phyloP scores from a whole-genome alignment of 2,329 filamentous ascomycete species.

The Neoarthrinium moseri region DNA sequence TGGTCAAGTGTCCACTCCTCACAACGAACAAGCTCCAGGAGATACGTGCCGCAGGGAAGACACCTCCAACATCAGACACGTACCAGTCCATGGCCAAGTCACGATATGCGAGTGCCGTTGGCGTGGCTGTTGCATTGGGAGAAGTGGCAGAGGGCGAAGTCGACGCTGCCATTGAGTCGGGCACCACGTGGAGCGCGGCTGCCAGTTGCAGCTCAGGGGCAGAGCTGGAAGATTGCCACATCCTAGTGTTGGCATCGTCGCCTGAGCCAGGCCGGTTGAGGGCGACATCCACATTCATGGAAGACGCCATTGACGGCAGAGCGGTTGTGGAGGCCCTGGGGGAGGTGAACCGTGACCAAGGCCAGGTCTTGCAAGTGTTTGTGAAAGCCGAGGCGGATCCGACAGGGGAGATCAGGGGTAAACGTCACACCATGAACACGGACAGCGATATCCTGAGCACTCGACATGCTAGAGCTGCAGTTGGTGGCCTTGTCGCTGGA shows the following conservation, averaged over 20 bases:
- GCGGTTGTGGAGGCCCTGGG: constrained; percentile 4
- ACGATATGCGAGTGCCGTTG: constrained; percentile 28
- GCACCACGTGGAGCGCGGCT: constrained; percentile 25
- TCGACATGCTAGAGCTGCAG: constrained; percentile 28
- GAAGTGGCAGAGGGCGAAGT: constrained; percentile 16
- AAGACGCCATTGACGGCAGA: constrained; percentile 26
- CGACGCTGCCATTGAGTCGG: constrained; percentile 19
- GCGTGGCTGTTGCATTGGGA: constrained; percentile 25
- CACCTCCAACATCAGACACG: constrained; percentile 25
- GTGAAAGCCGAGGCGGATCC: constrained; percentile 7
- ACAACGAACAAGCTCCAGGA: constrained; percentile 24
- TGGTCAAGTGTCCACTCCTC: constrained; percentile 20
- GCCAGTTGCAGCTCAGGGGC: constrained; percentile 31
- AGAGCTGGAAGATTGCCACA: constrained; percentile 29
- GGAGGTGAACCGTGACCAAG: constrained; percentile 1
- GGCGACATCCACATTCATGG: constrained; percentile 22
- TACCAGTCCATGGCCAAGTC: constrained; percentile 32
- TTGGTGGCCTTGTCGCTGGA: constrained; percentile 28
- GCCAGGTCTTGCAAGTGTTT: constrained; percentile 5
- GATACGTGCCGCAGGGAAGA: constrained; percentile 17
- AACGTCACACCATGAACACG: constrained; percentile 6
- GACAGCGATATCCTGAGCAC: constrained; percentile 22
- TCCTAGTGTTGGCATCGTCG: constrained; percentile 27
- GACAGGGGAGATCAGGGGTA: background rate
- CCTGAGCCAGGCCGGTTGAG: constrained; percentile 14